Percentiles rank a stretch among this genome's conserved stretches.
These are phyloP conservation scores for Candida chilensis DNA, from an alignment of 805 yeast genomes.

Conservation along the genomic window DNA sequence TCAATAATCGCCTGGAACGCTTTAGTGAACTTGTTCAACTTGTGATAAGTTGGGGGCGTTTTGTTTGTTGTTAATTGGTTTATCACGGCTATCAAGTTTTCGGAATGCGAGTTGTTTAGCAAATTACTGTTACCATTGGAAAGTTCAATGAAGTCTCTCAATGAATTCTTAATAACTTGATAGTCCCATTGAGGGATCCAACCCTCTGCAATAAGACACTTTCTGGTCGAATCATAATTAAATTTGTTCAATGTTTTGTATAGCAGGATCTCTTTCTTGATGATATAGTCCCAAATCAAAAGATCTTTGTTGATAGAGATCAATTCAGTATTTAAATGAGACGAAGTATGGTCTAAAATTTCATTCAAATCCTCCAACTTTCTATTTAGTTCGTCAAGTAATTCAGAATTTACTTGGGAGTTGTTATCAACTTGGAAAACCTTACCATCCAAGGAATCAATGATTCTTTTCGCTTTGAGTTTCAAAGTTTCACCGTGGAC, in stretches of 20 bases:
- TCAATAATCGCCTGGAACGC: conserved; percentile 67
- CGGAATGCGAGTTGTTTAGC: too few species aligned
- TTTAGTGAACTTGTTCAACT: conserved; percentile 57
- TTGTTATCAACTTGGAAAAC: conserved; percentile 25
- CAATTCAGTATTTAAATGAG: conserved; percentile 26
- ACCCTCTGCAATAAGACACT: conserved; percentile 64
- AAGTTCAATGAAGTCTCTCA: conserved; percentile 27
- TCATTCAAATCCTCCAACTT: conserved; percentile 19
- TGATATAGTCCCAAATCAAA: conserved; percentile 17
- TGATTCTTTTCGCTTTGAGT: conserved; percentile 21
- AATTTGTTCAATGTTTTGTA: conserved; percentile 55
- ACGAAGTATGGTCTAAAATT: conserved; percentile 22
- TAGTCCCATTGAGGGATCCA: conserved; percentile 61
- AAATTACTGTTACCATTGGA: conserved; percentile 15
- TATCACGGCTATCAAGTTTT: too few species aligned
- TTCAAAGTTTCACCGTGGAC: conserved; percentile 29
- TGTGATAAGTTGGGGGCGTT: conserved; percentile 66
- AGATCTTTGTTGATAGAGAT: conserved; percentile 22
- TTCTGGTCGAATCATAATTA: conserved; percentile 58
- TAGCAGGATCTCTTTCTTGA: conserved; percentile 49
- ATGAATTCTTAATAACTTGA: conserved; percentile 28
- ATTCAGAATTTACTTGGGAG: conserved; percentile 12
- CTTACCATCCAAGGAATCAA: conserved; percentile 26
- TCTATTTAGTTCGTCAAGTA: conserved; percentile 18
- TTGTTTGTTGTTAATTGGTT: conserved; percentile 57